phyloP scores from a whole-genome alignment of 208 protist species.

The Trypanosomatidae sp. region DNA sequence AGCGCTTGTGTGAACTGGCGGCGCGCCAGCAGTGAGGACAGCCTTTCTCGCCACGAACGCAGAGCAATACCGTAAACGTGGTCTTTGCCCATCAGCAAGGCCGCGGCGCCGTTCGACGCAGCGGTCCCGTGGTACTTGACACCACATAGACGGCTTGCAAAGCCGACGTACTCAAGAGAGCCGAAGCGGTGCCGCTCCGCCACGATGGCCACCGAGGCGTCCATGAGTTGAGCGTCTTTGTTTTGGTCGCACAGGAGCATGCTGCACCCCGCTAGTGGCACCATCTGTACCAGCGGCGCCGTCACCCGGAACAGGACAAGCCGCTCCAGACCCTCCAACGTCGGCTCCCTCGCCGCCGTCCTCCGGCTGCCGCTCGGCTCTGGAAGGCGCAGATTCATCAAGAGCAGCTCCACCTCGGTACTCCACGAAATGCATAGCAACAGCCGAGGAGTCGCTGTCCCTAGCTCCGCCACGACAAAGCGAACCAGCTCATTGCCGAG shows the following conservation, averaged over 20 bases:
- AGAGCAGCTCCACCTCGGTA: constrained; percentile 57
- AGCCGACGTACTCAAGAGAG: constrained; percentile 39
- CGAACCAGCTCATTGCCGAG: constrained; percentile 42
- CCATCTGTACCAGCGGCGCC: constrained; percentile 43
- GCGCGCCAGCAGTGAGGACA: constrained; percentile 49
- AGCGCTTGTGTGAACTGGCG: constrained; percentile 53
- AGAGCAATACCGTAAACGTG: constrained; percentile 45
- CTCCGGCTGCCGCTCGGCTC: background rate
- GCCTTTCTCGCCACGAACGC: constrained; percentile 63
- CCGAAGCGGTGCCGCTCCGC: constrained; percentile 47
- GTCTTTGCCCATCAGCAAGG: constrained; percentile 39
- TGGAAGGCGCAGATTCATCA: constrained; percentile 30
- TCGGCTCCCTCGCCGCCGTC: background rate
- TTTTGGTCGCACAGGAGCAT: constrained; percentile 52
- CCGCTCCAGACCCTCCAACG: constrained; percentile 32
- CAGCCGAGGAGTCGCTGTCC: constrained; percentile 19
- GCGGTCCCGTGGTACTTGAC: constrained; percentile 41
- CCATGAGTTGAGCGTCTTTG: constrained; percentile 43
- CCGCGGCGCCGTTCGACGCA: constrained; percentile 28
- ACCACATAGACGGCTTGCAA: constrained; percentile 30
- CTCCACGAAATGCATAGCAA: constrained; percentile 60
- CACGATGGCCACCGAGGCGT: constrained; percentile 50
- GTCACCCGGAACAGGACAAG: constrained; percentile 31
- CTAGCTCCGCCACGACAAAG: constrained; percentile 39
- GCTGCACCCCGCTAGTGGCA: constrained; percentile 35